Percentiles rank a stretch among this genome's conserved stretches.
These are phyloP conservation scores for Cladobotryum protrusum DNA, from an alignment of 2,329 filamentous ascomycete species.

Conservation along the genomic window DNA sequence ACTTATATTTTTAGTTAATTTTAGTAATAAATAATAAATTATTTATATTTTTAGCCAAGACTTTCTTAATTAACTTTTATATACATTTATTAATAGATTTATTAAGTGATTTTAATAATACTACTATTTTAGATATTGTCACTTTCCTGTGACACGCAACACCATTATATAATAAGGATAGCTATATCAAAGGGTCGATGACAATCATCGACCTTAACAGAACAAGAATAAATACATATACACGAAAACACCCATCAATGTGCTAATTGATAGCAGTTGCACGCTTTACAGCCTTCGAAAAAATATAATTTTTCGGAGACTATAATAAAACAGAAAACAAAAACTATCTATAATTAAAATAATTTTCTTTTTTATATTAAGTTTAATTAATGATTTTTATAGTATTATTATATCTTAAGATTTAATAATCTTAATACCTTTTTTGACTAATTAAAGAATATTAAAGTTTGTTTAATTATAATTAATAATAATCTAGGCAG, in stretches of 20 bases:
- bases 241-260: no score
- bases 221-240: no score
- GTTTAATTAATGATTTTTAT: neutral
- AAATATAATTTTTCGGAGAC: neutral
- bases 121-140: neutral
- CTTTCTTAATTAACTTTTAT: no score
- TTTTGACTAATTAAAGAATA: no score
- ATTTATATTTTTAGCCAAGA: neutral
- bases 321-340: neutral
- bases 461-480: neutral
- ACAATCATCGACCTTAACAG: no score
- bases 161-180: no score
- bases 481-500: neutral
- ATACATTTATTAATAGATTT: no score
- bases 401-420: neutral
- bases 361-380: neutral
- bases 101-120: neutral
- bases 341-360: conserved; percentile 2
- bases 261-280: no score
- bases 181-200: no score
- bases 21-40: neutral
- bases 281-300: neutral
- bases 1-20: no score
- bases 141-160: no score
- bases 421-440: no score